Evolutionary conservation across 768 basidiomycete genomes (phyloP), one percentile per base, ranked within the genome.

Genomic region (Rhodotorula babjevae): DNA sequence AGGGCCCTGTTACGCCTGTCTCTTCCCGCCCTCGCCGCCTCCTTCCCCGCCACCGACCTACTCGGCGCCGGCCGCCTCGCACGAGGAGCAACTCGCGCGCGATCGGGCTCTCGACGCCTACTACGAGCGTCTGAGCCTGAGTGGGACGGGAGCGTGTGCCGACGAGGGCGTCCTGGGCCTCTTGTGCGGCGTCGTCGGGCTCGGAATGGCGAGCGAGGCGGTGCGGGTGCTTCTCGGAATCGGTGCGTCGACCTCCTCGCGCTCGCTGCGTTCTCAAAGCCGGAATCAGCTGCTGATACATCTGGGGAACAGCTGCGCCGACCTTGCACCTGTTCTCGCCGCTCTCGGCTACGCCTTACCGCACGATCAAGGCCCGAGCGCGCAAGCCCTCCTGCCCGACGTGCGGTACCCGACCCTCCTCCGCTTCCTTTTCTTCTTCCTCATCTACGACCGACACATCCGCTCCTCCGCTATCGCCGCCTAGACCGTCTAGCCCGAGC

Each of bases 1-100:
- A 85, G 12, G 80, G 82, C 94, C 93, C 0, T 99, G 96, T 81
- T 97, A 95, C 81, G 86, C 96, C 25, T 98, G 96, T 80, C 81
- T 98, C 56, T 98, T 93, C 80, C 94, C 95, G 0, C 86, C 84
- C 64, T 87, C 92, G 3, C 87, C 93, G 2, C 84, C 87, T 9
- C 84, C 83, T 29, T 87, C 87, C 65, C 83, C 33, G 2, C 44
- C 50, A 11, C 63, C 65, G 0, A 25, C 53, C 2, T 52, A 19
- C 49, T 4, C 25, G 3, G 0, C 66, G 23, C 57, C 31, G 14
- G 16, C 57, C 14, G 27, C 14, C 18, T 27, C 55, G 31, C 42
- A 44, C 11, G 56, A 23, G n/a, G 83, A 40, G 82, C 85, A 3
- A 21, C 23, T 8, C 8, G 40, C 36, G 29, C 50, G 62, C 25